Conservation (phyloP, 73 alveolate genomes). For the Tetrahymena malaccensis region DNA sequence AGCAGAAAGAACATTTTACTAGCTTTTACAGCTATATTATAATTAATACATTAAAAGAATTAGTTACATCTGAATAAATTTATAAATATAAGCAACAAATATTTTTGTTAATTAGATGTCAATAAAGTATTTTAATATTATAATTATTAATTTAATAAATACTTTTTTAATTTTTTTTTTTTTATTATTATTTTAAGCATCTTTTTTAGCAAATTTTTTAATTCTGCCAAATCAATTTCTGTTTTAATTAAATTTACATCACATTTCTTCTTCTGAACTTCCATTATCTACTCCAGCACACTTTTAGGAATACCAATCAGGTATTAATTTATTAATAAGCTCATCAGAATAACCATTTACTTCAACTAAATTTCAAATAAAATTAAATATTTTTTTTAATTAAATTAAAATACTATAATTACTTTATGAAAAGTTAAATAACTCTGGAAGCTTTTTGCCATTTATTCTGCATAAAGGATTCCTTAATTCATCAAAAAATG, state of each 20-base stretch:
- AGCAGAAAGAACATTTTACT: no score
- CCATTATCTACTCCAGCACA: not conserved
- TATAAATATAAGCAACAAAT: no score
- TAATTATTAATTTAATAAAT: no score
- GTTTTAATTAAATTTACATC: not conserved
- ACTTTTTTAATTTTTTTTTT: no score
- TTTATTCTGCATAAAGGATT: conserved; percentile 2
- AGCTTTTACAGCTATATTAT: no score
- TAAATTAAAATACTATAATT: no score
- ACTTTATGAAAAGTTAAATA: not conserved
- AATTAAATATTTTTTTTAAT: not conserved
- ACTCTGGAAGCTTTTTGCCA: not conserved
- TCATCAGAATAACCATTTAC: not conserved
- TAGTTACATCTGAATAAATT: no score
- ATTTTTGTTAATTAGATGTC: no score
- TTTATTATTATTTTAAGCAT: not conserved
- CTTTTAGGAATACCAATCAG: not conserved
- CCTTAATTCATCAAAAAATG: conserved; percentile 81
- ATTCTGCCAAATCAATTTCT: not conserved
- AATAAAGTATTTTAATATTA: no score
- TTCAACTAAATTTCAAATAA: not conserved
- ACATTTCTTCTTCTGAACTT: not conserved
- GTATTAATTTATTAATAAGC: not conserved
- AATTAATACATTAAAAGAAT: no score
- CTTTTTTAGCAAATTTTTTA: not conserved